Evolutionary conservation across 768 basidiomycete genomes (phyloP).

Genomic region (Pulveroboletus frians): DNA sequence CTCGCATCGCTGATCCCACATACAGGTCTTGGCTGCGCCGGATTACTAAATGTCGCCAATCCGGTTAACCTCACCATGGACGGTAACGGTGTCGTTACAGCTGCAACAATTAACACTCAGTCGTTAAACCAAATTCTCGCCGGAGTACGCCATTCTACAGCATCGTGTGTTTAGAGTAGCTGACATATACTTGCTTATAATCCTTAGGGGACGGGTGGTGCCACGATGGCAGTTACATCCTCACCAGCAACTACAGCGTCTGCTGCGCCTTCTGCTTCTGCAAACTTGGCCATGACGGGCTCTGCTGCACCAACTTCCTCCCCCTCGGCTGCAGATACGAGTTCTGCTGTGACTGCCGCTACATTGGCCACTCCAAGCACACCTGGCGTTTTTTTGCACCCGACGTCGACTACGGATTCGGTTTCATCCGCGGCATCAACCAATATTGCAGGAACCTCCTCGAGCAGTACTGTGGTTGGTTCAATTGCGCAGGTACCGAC

Average conservation of each 20-base stretch:
- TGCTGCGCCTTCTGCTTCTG: background rate
- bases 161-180: background rate
- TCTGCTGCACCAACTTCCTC: background rate
- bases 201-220: slow-evolving; percentile 1
- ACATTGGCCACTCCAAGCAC: background rate
- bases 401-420: background rate
- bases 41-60: slow-evolving; percentile 19
- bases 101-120: slow-evolving; percentile 22
- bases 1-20: background rate
- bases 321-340: background rate
- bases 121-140: slow-evolving; percentile 15
- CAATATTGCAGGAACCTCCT: background rate
- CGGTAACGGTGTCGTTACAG: slow-evolving; percentile 24
- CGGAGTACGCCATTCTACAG: background rate
- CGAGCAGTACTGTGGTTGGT: background rate
- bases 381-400: slow-evolving; percentile 2
- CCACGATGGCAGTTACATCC: background rate
- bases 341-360: background rate
- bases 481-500: background rate
- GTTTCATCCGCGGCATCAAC: background rate
- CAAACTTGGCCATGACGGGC: background rate
- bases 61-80: slow-evolving; percentile 22
- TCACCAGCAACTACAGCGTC: background rate
- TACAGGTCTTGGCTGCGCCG: slow-evolving; percentile 21
- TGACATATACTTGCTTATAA: background rate